Conservation (phyloP, 441 rosid genomes). For the Euphorbia corollata region DNA sequence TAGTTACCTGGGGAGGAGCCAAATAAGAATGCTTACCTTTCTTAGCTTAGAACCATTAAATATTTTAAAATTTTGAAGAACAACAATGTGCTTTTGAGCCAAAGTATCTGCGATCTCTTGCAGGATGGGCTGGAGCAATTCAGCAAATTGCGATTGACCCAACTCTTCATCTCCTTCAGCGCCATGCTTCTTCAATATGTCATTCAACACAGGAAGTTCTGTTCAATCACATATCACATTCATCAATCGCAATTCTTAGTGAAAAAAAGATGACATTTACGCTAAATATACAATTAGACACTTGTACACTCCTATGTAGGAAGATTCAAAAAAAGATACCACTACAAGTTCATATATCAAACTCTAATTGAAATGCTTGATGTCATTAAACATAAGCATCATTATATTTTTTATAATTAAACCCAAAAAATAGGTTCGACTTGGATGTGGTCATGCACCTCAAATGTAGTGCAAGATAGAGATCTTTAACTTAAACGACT, state of each 20-base stretch:
- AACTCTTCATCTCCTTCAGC: slow-evolving; percentile 63
- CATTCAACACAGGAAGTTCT: slow-evolving; percentile 56
- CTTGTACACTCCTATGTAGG: slow-evolving; percentile 3
- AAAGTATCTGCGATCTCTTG: slow-evolving; percentile 62
- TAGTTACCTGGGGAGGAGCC: not conserved
- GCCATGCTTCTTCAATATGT: slow-evolving; percentile 61
- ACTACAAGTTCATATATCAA: not conserved
- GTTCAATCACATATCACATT: slow-evolving; percentile 22
- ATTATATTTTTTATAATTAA: too few relatives aligned
- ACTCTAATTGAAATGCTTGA: not conserved
- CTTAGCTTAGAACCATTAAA: slow-evolving; percentile 52
- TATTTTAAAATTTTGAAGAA: slow-evolving; percentile 48
- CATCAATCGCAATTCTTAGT: slow-evolving; percentile 8
- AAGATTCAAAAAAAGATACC: not conserved
- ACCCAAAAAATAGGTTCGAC: not conserved
- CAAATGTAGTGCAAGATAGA: not conserved
- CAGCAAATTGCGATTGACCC: slow-evolving; percentile 85
- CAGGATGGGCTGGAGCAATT: slow-evolving; percentile 58
- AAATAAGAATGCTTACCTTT: slow-evolving; percentile 33
- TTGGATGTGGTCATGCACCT: not conserved
- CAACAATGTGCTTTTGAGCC: slow-evolving; percentile 36
- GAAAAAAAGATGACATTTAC: not conserved
- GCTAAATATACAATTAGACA: not conserved
- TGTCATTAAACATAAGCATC: not conserved
- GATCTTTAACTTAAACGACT: not conserved